Conservation (phyloP, 768 basidiomycete genomes). For the Chalciporus piperatus region DNA sequence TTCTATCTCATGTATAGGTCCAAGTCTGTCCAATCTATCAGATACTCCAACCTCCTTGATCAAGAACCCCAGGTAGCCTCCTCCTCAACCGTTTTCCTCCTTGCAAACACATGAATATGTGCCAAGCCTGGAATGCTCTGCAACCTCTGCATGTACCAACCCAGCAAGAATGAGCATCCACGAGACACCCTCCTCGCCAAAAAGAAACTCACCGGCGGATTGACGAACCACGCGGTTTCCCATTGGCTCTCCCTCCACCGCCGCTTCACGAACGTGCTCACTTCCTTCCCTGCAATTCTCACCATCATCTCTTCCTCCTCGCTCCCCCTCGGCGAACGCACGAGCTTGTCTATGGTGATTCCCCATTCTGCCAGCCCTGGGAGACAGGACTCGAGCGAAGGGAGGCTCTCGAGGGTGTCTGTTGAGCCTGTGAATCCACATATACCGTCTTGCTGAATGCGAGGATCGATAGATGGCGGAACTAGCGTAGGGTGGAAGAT, state of each 20-base stretch:
- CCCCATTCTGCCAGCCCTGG: conserved; percentile 71
- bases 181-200: too few relatives aligned
- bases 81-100: conserved; percentile 40
- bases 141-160: conserved; percentile 49
- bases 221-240: conserved; percentile 93
- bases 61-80: conserved; percentile 15
- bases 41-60: not conserved
- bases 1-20: too few relatives aligned
- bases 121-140: conserved; percentile 81
- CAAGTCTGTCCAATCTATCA: not conserved
- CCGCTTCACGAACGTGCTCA: conserved; percentile 59
- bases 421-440: conserved; percentile 75
- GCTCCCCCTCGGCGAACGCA: conserved; percentile 49
- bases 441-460: conserved; percentile 71
- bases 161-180: not conserved
- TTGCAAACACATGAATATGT: conserved; percentile 86
- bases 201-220: conserved; percentile 66
- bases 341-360: conserved; percentile 57
- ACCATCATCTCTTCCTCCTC: conserved; percentile 53
- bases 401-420: conserved; percentile 58
- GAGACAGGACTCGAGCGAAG: conserved; percentile 52
- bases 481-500: conserved; percentile 63
- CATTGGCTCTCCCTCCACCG: conserved; percentile 72
- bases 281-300: conserved; percentile 50
- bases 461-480: conserved; percentile 46